These are phyloP conservation scores for Senecio squalidus DNA, from an alignment of 140 eudicot genomes.

Conservation along the genomic window DNA sequence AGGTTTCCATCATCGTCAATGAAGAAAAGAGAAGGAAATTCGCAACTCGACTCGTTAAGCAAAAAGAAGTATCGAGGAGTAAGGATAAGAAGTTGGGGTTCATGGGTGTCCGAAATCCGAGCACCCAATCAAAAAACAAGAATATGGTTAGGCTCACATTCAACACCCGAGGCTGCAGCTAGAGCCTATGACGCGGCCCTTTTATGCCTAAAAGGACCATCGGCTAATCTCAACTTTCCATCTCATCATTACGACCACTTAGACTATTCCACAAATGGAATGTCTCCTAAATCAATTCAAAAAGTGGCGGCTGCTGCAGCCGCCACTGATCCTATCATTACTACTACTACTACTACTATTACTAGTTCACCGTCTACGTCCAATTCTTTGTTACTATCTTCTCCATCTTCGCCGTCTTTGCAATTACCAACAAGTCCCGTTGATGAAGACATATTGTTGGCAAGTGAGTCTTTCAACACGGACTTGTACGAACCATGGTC, in stretches of 20 bases:
- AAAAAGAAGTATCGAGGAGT: slow-evolving; percentile 80
- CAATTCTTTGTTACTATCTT: slow-evolving; percentile 11
- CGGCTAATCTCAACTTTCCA: slow-evolving; percentile 38
- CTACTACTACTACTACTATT: neutral
- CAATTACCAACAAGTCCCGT: slow-evolving; percentile 18
- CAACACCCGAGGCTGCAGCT: slow-evolving; percentile 43
- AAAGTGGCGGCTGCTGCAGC: slow-evolving; percentile 63
- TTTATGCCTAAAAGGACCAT: slow-evolving; percentile 29
- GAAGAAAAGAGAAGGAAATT: slow-evolving; percentile 18
- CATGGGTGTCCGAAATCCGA: slow-evolving; percentile 82
- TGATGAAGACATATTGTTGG: slow-evolving; percentile 1
- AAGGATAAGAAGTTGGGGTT: slow-evolving; percentile 92
- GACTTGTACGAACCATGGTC: slow-evolving; percentile 23
- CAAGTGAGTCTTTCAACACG: slow-evolving; percentile 8
- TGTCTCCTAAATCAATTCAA: slow-evolving; percentile 87
- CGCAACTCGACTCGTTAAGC: slow-evolving; percentile 14
- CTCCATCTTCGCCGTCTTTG: slow-evolving; percentile 22
- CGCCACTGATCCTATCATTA: slow-evolving; percentile 6
- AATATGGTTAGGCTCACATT: slow-evolving; percentile 42
- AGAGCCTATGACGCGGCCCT: slow-evolving; percentile 43
- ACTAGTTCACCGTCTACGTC: neutral
- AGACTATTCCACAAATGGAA: slow-evolving; percentile 7
- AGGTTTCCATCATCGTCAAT: slow-evolving; percentile 7
- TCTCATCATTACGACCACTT: slow-evolving; percentile 19
- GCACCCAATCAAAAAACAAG: slow-evolving; percentile 65